Conservation (phyloP, 169 alveolate genomes). For the Eimeria brunetti region DNA sequence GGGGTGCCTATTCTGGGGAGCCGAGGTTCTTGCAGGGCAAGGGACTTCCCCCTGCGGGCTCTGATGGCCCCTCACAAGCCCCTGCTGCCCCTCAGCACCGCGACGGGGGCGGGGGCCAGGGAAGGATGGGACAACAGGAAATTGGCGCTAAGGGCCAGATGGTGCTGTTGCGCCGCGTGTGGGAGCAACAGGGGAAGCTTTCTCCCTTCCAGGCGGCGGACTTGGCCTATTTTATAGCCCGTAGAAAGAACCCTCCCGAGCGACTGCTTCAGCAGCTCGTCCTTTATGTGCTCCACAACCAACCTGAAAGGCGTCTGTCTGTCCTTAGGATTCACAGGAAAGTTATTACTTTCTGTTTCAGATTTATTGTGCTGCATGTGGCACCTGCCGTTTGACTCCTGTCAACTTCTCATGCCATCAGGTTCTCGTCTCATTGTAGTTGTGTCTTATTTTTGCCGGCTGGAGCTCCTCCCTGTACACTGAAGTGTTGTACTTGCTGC, state of each 20-base stretch:
- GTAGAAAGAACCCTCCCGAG: conserved; percentile 30
- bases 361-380: not conserved
- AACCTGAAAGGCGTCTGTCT: conserved; percentile 40
- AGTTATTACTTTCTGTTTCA: not conserved
- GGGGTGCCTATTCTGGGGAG: not conserved
- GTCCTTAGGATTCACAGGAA: conserved; percentile 58
- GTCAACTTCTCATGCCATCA: not conserved
- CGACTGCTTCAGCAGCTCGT: conserved; percentile 59
- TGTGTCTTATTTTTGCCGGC: not conserved
- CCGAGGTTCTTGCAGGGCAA: not conserved
- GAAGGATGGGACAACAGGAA: not conserved
- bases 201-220: conserved; percentile 20
- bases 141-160: not conserved
- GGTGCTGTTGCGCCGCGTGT: conserved; percentile 51
- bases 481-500: not conserved
- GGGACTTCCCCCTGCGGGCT: not conserved
- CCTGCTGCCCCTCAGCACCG: not conserved
- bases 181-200: conserved; percentile 53
- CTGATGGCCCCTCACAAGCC: not conserved
- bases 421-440: not conserved
- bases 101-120: not conserved
- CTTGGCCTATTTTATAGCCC: conserved; percentile 55
- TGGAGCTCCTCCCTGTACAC: not conserved
- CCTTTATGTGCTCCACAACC: conserved; percentile 2
- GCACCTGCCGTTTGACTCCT: not conserved